Percentiles rank a stretch among this genome's conserved stretches.
phyloP scores from a whole-genome alignment of 495 filamentous ascomycete genomes.

The Lasiosphaeria ovina region DNA sequence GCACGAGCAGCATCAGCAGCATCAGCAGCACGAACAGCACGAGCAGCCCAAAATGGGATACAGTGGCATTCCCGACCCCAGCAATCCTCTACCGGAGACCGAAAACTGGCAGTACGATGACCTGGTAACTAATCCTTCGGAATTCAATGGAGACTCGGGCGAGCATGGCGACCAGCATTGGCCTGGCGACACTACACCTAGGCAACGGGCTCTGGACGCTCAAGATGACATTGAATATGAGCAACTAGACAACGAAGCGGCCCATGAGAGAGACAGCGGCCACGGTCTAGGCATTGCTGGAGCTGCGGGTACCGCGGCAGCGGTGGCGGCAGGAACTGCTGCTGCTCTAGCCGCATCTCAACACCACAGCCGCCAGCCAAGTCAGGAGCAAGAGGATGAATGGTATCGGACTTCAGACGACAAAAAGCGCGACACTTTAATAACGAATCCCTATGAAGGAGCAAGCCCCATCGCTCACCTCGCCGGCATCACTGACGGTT shows the following conservation, averaged over 20 bases:
- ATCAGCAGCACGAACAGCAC: conserved; percentile 37
- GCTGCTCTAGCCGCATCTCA: conserved; percentile 46
- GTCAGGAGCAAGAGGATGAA: conserved; percentile 53
- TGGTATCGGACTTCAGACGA: conserved; percentile 56
- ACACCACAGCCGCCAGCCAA: conserved; percentile 45
- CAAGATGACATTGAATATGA: conserved; percentile 36
- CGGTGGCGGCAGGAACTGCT: background rate
- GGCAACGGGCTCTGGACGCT: conserved; percentile 30
- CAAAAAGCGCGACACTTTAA: conserved; percentile 53
- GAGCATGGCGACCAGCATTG: conserved; percentile 36
- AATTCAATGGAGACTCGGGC: conserved; percentile 37
- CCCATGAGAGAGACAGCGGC: conserved; percentile 16
- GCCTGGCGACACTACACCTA: conserved; percentile 41
- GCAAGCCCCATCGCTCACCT: conserved; percentile 53
- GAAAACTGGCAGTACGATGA: conserved; percentile 61
- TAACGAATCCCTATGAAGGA: conserved; percentile 59
- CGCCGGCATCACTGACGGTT: conserved; percentile 46
- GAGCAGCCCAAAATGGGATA: conserved; percentile 56
- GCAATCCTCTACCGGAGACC: conserved; percentile 67
- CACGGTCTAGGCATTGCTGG: conserved; percentile 35
- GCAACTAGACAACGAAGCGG: conserved; percentile 21
- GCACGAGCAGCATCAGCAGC: conserved; percentile 19
- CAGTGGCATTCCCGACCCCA: conserved; percentile 59
- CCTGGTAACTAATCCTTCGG: conserved; percentile 40
- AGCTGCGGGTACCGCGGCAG: conserved; percentile 19